phyloP scores from a whole-genome alignment of 148 eudicot genomes.

The Bassia scoparia region DNA sequence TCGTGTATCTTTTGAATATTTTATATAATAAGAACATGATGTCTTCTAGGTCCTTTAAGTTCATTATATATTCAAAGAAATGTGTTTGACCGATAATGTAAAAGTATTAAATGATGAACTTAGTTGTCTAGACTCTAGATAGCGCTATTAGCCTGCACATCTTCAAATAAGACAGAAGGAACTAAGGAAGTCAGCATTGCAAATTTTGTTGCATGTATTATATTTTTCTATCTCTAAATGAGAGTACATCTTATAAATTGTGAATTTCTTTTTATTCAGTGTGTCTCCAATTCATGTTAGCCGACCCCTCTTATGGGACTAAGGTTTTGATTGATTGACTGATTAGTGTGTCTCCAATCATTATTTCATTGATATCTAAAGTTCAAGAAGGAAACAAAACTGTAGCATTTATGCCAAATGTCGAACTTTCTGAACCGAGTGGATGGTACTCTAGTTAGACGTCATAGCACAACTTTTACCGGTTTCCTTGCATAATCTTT shows the following conservation, averaged over 20 bases:
- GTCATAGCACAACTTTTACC: not conserved
- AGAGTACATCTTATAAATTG: too few species aligned
- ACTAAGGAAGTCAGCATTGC: not conserved
- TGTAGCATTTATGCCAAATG: not conserved
- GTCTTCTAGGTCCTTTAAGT: not conserved
- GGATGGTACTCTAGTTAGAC: not conserved
- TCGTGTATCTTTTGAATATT: not conserved
- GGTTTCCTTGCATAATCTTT: not conserved
- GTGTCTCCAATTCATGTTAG: too few species aligned
- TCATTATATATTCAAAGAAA: not conserved
- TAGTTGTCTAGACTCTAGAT: not conserved
- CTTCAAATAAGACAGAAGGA: not conserved
- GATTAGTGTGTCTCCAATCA: not conserved
- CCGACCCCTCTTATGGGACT: too few species aligned
- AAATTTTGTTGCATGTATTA: too few species aligned
- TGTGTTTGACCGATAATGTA: not conserved
- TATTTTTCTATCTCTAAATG: too few species aligned
- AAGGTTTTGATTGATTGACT: too few species aligned
- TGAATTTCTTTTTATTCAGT: too few species aligned
- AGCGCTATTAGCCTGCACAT: not conserved
- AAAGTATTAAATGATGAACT: not conserved
- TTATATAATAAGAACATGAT: not conserved
- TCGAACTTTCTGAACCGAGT: not conserved
- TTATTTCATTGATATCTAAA: not conserved
- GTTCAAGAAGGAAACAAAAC: conserved; percentile 6